These are phyloP conservation scores for Crassisporium funariophilum DNA, from an alignment of 768 basidiomycete genomes.

Conservation along the genomic window DNA sequence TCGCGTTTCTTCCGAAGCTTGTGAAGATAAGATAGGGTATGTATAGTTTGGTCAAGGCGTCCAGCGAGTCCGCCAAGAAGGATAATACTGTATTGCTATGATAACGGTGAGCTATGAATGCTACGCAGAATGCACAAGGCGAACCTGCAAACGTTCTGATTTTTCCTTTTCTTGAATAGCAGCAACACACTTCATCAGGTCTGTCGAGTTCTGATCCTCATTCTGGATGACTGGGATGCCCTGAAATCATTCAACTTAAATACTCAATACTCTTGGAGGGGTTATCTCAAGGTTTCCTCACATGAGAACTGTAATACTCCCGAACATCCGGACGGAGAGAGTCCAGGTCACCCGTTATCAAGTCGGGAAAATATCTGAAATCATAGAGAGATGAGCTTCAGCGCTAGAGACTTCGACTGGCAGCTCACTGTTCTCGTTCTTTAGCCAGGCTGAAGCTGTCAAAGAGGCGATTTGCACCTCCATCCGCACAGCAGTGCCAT, in stretches of 20 bases:
- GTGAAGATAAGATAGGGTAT: conserved; percentile 83
- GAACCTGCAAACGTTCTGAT: conserved; percentile 39
- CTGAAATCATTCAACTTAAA: conserved; percentile 36
- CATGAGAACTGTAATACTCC: conserved; percentile 63
- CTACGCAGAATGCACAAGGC: conserved; percentile 12
- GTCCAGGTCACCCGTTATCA: conserved; percentile 95
- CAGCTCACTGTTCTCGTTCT: conserved; percentile 20
- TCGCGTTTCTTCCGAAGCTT: conserved; percentile 67
- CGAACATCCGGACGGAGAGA: conserved; percentile 79
- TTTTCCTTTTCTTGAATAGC: conserved; percentile 62
- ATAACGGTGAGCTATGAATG: no score
- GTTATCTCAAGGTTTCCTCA: conserved; percentile 30
- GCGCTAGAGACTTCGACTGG: background rate
- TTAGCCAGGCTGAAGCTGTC: conserved; percentile 45
- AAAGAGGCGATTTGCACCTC: conserved; percentile 83
- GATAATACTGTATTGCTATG: conserved; percentile 68
- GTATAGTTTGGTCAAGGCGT: conserved; percentile 91
- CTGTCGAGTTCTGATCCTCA: conserved; percentile 80
- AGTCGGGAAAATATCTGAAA: conserved; percentile 71
- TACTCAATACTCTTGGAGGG: background rate
- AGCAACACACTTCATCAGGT: conserved; percentile 89
- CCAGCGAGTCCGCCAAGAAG: conserved; percentile 90
- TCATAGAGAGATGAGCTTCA: conserved; percentile 4
- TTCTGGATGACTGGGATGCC: conserved; percentile 71
- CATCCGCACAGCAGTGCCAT: conserved; percentile 80